A percentile compares a stretch with the other conserved stretches of the same genome.
phyloP scores from a whole-genome alignment of 2,329 filamentous ascomycete genomes.

The Huntiella decipiens region DNA sequence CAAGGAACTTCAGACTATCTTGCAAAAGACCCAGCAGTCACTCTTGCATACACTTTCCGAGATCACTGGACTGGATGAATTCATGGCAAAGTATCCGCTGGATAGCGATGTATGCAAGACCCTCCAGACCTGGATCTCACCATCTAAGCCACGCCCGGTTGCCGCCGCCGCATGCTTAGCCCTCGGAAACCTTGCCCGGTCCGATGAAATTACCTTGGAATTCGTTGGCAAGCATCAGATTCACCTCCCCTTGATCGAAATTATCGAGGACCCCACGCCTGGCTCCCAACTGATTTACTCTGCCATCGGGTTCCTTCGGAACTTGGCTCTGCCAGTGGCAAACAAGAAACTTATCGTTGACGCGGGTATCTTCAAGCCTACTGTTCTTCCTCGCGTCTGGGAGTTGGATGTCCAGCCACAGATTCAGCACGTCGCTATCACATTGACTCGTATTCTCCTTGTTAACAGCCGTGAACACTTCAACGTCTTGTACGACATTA shows the following conservation, averaged over 20 bases:
- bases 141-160: constrained; percentile 22
- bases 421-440: constrained; percentile 40
- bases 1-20: constrained; percentile 24
- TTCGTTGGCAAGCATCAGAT: constrained; percentile 27
- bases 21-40: constrained; percentile 20
- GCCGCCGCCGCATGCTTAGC: constrained; percentile 40
- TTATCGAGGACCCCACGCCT: constrained; percentile 23
- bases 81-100: constrained; percentile 24
- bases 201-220: constrained; percentile 31
- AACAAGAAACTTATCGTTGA: constrained; percentile 35
- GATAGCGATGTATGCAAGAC: constrained; percentile 23
- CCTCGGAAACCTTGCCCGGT: constrained; percentile 42
- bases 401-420: constrained; percentile 32
- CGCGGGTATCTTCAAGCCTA: constrained; percentile 24
- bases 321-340: constrained; percentile 36
- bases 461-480: constrained; percentile 34
- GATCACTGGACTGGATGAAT: constrained; percentile 30
- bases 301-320: constrained; percentile 41
- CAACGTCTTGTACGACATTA: constrained; percentile 25
- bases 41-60: constrained; percentile 27
- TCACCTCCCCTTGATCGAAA: constrained; percentile 25
- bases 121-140: constrained; percentile 28
- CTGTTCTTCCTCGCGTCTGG: constrained; percentile 35
- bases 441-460: constrained; percentile 37
- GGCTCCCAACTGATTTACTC: constrained; percentile 37